A percentile compares a stretch with the other conserved stretches of the same genome.
Conservation (phyloP, 495 filamentous ascomycete species). For the Platismatia glauca region DNA sequence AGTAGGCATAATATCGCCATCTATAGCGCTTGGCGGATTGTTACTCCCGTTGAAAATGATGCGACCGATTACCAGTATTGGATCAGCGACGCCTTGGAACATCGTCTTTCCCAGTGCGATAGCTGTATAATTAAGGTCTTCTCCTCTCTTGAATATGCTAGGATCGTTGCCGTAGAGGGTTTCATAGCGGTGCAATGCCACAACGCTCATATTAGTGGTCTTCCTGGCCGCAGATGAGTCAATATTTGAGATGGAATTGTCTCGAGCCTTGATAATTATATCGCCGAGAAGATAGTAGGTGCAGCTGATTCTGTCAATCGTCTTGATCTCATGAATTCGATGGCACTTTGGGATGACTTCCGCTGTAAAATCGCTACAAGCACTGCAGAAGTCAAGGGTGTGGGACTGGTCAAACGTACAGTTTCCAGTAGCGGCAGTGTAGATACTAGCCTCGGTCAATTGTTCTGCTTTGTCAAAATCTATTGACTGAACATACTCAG, state of each 20-base stretch:
- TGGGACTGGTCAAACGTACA: neutral
- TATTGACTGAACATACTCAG: neutral
- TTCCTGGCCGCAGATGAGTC: neutral
- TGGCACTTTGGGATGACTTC: neutral
- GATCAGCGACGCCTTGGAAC: neutral
- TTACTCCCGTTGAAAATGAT: neutral
- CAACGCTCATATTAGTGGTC: neutral
- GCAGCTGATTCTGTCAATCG: neutral
- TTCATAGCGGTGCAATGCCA: neutral
- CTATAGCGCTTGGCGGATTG: neutral
- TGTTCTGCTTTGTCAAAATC: neutral
- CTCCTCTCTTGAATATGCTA: neutral
- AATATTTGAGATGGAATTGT: neutral
- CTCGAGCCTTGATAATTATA: neutral
- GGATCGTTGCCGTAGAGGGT: neutral
- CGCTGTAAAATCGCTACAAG: neutral
- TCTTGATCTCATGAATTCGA: neutral
- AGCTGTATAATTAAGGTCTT: neutral
- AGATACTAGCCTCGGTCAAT: neutral
- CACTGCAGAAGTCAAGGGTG: slow-evolving; percentile 1
- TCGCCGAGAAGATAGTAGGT: neutral
- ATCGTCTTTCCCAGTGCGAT: neutral
- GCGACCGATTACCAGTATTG: neutral
- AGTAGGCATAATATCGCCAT: neutral
- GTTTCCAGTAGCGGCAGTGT: neutral